phyloP scores from a whole-genome alignment of 2,329 filamentous ascomycete species.

The Clonostachys chloroleuca region DNA sequence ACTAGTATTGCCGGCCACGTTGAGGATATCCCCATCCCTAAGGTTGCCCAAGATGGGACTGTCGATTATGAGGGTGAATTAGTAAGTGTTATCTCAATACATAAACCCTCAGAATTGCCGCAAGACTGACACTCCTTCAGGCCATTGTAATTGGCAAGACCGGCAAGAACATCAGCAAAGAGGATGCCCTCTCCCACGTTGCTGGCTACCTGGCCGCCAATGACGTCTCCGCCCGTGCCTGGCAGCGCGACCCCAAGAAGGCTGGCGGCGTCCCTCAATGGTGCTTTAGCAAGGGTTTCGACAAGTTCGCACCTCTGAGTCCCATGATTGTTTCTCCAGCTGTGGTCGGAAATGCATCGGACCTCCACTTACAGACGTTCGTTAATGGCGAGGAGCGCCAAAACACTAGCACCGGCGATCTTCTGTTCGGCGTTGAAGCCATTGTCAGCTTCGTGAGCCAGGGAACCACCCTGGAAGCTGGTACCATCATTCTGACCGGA shows the following conservation, averaged over 20 bases:
- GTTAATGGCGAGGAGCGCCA: constrained; percentile 49
- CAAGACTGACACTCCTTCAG: constrained; percentile 5
- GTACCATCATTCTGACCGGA: constrained; percentile 45
- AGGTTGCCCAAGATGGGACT: constrained; percentile 37
- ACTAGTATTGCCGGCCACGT: constrained; percentile 27
- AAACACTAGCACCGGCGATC: constrained; percentile 36
- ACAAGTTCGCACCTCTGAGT: constrained; percentile 51
- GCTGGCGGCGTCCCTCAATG: constrained; percentile 35
- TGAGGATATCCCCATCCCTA: constrained; percentile 35
- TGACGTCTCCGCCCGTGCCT: constrained; percentile 48
- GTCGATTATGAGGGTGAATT: constrained; percentile 47
- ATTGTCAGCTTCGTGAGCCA: constrained; percentile 41
- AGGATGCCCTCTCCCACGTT: constrained; percentile 38
- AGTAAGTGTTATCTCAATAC: constrained; percentile 10
- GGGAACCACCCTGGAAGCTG: constrained; percentile 43
- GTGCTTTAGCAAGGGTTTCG: constrained; percentile 50
- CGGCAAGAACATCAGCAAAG: constrained; percentile 42
- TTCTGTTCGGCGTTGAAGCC: constrained; percentile 43
- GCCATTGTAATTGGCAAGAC: constrained; percentile 48
- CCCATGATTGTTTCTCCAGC: constrained; percentile 32
- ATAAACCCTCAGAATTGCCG: neutral
- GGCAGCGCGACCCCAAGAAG: constrained; percentile 44
- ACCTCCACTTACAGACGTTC: constrained; percentile 22
- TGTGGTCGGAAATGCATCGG: constrained; percentile 18
- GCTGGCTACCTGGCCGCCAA: constrained; percentile 41